phyloP scores from a whole-genome alignment of 495 filamentous ascomycete genomes.

The Margaritispora aquatica region DNA sequence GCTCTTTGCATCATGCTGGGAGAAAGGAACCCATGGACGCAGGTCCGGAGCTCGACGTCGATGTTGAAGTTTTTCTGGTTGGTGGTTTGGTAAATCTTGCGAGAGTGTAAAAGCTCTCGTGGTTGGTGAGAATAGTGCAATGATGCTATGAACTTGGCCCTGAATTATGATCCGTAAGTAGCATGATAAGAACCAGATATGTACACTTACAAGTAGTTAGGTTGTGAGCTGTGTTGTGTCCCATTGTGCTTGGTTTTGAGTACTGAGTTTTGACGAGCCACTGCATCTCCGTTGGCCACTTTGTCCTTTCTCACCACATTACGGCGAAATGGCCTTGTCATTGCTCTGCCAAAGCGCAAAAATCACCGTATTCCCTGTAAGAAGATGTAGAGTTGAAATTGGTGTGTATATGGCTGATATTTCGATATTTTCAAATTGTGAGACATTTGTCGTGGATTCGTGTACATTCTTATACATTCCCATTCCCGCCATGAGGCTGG shows the following conservation, averaged over 20 bases:
- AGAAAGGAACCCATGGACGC: not conserved
- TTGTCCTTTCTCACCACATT: not conserved
- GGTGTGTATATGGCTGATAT: too few species aligned
- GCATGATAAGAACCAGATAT: too few species aligned
- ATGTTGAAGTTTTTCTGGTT: conserved; percentile 2
- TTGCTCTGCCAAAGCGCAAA: too few species aligned
- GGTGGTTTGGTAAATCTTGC: conserved; percentile 4
- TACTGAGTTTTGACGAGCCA: not conserved
- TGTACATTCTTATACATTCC: not conserved
- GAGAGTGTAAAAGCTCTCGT: not conserved
- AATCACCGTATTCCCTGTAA: too few species aligned
- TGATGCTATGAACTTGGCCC: not conserved
- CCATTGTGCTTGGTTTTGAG: too few species aligned
- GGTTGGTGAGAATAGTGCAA: not conserved
- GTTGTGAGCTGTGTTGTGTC: too few species aligned
- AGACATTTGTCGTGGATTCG: too few species aligned
- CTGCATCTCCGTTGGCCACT: not conserved
- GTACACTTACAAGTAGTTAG: too few species aligned
- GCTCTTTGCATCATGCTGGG: not conserved
- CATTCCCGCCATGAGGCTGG: not conserved
- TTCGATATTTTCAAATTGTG: too few species aligned
- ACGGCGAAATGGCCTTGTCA: too few species aligned
- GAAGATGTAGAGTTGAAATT: too few species aligned
- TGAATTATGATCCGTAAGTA: too few species aligned
- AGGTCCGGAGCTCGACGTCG: not conserved